These are phyloP conservation scores for Fraxinus baroniana DNA, from an alignment of 305 asterid genomes.

Conservation along the genomic window DNA sequence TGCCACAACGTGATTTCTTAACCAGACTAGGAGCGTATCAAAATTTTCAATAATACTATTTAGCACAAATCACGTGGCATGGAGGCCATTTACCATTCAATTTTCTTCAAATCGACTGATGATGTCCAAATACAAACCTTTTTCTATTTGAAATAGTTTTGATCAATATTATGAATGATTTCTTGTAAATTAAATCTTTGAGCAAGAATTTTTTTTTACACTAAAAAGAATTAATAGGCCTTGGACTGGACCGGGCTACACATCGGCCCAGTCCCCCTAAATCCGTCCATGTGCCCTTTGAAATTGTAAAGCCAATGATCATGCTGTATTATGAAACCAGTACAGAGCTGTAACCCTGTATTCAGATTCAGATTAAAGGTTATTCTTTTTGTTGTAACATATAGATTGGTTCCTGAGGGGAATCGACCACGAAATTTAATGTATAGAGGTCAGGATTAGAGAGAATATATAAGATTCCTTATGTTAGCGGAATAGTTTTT, in stretches of 20 bases:
- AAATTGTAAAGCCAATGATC: background rate
- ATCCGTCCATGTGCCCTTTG: background rate
- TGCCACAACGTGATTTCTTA: background rate
- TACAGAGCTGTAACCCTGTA: slow-evolving; percentile 41
- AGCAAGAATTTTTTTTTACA: too few species aligned
- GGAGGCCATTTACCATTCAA: background rate
- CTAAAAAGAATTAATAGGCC: too few species aligned
- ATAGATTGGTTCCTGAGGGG: background rate
- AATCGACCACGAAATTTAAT: background rate
- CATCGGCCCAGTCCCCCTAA: too few species aligned
- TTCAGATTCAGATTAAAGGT: background rate
- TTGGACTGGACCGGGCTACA: too few species aligned
- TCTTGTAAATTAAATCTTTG: too few species aligned
- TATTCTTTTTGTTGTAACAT: background rate
- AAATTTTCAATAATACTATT: background rate
- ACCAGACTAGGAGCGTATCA: background rate
- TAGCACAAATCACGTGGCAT: background rate
- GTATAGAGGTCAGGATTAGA: background rate
- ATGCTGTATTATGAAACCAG: slow-evolving; percentile 29
- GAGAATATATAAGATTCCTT: background rate
- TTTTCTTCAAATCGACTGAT: too few species aligned
- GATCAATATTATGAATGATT: too few species aligned
- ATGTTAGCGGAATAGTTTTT: background rate
- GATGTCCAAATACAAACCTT: too few species aligned
- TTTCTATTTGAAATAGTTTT: too few species aligned